Conservation (phyloP, 176 grass and related monocot genomes). For the Otatea glauca region DNA sequence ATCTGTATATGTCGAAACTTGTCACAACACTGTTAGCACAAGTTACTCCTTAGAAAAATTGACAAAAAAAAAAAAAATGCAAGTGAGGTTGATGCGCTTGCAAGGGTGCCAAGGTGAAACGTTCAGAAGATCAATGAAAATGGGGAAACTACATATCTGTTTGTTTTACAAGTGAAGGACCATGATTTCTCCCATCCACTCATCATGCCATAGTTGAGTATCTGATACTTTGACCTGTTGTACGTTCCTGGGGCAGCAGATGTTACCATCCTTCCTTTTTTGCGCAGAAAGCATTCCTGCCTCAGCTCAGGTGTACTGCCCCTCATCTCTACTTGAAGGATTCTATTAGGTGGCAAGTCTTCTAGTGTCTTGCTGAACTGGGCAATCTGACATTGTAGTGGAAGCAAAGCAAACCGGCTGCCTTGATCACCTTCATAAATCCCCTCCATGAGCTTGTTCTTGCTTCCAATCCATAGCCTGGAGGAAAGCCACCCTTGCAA, state of each 20-base stretch:
- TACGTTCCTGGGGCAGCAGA: slow-evolving; percentile 37
- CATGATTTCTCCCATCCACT: slow-evolving; percentile 40
- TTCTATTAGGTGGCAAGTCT: slow-evolving; percentile 53
- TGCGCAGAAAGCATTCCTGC: slow-evolving; percentile 52
- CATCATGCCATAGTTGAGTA: slow-evolving; percentile 17
- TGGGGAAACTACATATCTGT: background rate
- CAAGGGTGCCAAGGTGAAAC: slow-evolving; percentile 36
- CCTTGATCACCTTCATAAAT: slow-evolving; percentile 35
- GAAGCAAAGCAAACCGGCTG: slow-evolving; percentile 73
- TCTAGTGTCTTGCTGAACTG: slow-evolving; percentile 36
- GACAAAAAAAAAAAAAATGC: background rate
- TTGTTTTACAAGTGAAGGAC: slow-evolving; percentile 42
- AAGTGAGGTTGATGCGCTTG: slow-evolving; percentile 9
- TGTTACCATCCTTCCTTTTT: slow-evolving; percentile 31
- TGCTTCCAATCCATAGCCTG: slow-evolving; percentile 35
- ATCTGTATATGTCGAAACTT: slow-evolving; percentile 5
- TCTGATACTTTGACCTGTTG: slow-evolving; percentile 26
- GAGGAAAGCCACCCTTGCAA: slow-evolving; percentile 36
- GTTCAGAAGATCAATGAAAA: slow-evolving; percentile 4
- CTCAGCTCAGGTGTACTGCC: slow-evolving; percentile 36
- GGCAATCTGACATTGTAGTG: slow-evolving; percentile 65
- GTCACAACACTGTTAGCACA: background rate
- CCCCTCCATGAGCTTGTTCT: background rate
- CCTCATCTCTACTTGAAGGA: slow-evolving; percentile 57
- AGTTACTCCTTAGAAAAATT: no score